Evolutionary conservation across 768 basidiomycete genomes (phyloP).

Genomic region (Collybia sordida): DNA sequence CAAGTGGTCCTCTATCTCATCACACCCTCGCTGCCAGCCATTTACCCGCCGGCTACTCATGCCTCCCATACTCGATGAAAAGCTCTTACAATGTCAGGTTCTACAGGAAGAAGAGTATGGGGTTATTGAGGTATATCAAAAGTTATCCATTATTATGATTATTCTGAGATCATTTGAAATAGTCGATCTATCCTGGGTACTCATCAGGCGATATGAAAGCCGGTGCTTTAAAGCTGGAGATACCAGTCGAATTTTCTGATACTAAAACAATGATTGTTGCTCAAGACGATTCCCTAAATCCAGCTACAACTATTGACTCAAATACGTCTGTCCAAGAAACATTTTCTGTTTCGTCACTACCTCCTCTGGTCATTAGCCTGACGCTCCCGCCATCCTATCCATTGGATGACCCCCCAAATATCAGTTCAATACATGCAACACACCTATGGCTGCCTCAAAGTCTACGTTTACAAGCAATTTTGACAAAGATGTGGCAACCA

Average conservation of each 20-base stretch:
- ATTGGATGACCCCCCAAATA: slow-evolving; percentile 45
- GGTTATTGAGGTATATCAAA: slow-evolving; percentile 52
- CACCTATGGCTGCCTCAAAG: slow-evolving; percentile 58
- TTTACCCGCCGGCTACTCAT: background rate
- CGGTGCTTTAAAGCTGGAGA: slow-evolving; percentile 52
- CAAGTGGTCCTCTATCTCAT: background rate
- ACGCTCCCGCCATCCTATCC: slow-evolving; percentile 58
- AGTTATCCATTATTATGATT: too few relatives aligned
- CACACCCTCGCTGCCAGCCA: background rate
- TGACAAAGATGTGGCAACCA: slow-evolving; percentile 59
- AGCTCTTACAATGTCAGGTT: slow-evolving; percentile 22
- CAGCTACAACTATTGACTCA: background rate
- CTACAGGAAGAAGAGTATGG: slow-evolving; percentile 60
- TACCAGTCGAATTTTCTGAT: slow-evolving; percentile 60
- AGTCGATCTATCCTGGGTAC: slow-evolving; percentile 84
- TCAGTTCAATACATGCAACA: slow-evolving; percentile 54
- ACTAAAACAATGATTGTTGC: slow-evolving; percentile 38
- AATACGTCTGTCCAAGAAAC: slow-evolving; percentile 12
- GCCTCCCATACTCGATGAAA: background rate
- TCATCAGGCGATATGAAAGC: slow-evolving; percentile 41
- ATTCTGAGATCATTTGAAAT: background rate
- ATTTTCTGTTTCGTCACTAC: slow-evolving; percentile 50
- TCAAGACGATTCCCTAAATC: slow-evolving; percentile 3
- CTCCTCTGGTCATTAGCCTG: slow-evolving; percentile 61
- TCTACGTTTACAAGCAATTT: slow-evolving; percentile 31